Base-by-base conservation (phyloP, 148 eudicot species). In the Vaccinium vitisidaea region DNA sequence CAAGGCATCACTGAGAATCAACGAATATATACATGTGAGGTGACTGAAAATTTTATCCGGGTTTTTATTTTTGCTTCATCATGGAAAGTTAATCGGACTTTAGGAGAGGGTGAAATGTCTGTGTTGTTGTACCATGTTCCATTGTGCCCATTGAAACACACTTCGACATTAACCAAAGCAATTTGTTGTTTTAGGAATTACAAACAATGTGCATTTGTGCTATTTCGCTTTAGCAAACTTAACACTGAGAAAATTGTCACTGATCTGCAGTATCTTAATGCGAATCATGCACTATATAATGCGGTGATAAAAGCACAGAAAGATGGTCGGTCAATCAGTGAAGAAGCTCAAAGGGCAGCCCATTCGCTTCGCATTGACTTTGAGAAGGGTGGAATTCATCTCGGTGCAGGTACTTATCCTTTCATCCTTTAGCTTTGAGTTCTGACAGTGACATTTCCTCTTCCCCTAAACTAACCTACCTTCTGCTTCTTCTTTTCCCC, bases 321-420 rank as follows among this genome's bases (percentile, higher is more conserved):
- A 85, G 94, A 94, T 84, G 82, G 86, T 75, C 55, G 79, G 59
- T 76, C 87, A 79, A 91, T 90, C 55, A 87, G 86, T 55, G 85
- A 85, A 63, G 98, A 97, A 91, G 98, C 93, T 84, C 89, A 87
- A 80, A 90, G 93, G 90, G 92, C 95, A 82, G 98, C 98, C 65
- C 90, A 86, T 86, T 85, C 88, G 83, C 86, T 95, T 71, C 97
- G 98, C 73, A 85, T 87, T 85, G 99, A 97, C 86, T 93, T 97
- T 87, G 99, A 97, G 90, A 97, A 94, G 92, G 98, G 99, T 54
- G 99, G 99, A 90, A 93, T 97, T 88, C 99, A 97, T 91, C 96
- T 97, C 43, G 52, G 88, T 81, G 80, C 86, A 77, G 98, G 99
- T 96, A 93, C 76, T 77, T 46, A n/a, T 61, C 74, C 18, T 76